Base-by-base conservation (phyloP, 257 asterid genomes). In the Leptodermis oblonga region DNA sequence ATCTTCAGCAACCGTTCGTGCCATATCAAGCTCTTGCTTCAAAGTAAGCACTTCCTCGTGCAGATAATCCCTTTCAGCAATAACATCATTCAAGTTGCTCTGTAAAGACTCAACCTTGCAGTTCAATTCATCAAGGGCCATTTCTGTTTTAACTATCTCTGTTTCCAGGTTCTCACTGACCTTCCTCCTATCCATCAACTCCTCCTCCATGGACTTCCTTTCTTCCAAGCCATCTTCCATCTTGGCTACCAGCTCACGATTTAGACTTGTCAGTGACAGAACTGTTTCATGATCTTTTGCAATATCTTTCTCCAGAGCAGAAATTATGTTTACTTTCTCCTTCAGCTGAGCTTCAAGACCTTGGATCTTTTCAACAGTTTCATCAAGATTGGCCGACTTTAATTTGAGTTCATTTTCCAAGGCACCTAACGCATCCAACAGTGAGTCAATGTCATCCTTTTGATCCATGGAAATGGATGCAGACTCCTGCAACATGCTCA, bases 401-500 rank as follows among this genome's bases (percentile, higher is more conserved):
- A 63, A 39, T 46, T 82, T 83, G 25, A 83, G 81, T 68, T 85
- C 86, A 22, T 62, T 73, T 80, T 86, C 92, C 84, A 85, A 73
- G 74, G 78, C 72, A 64, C 45, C 70, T 28, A 91, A 60, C 64
- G 95, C 86, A 69, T 80, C 85, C 68, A 71, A 45, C 71, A 94
- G 64, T 48, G 79, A 79, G 76, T 84, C 88, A 71, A 75, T 81
- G 73, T 87, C 92, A 71, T 83, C 90, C 55, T 90, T 87, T 66
- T 85, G 82, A 73, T 93, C 99, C 80, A 85, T 85, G 72, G 78
- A 80, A 66, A 75, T 87, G 13, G 97, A 94, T 34, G 96, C 83
- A 56, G 96, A 87, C 84, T 94, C 97, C 79, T 94, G 99, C 60
- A 94, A 87, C 91, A 87, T 75, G 72, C 89, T 85, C 79, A 94